Percentiles rank a stretch among this genome's conserved stretches.
These are phyloP conservation scores for Candida pseudofarinosa DNA, from an alignment of 805 yeast species.

Conservation along the genomic window DNA sequence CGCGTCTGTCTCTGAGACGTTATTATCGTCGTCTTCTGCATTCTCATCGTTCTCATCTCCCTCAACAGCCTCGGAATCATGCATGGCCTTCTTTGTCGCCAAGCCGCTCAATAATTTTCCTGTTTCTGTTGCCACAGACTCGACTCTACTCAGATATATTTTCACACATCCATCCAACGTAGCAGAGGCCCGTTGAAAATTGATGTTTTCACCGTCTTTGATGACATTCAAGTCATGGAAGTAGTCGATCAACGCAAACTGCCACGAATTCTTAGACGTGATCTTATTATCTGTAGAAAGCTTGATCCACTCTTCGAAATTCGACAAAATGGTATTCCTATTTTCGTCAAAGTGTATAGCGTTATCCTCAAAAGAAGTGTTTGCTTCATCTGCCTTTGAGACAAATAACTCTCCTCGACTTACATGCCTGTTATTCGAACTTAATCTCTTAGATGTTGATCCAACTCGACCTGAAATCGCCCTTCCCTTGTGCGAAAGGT, in stretches of 20 bases:
- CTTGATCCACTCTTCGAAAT: constrained; percentile 49
- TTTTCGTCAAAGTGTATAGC: constrained; percentile 42
- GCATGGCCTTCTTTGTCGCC: constrained; percentile 13
- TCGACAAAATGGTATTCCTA: constrained; percentile 38
- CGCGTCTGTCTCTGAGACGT: constrained; percentile 12
- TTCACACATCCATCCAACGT: constrained; percentile 36
- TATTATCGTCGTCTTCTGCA: constrained; percentile 15
- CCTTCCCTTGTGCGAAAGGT: constrained; percentile 26
- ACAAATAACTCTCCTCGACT: constrained; percentile 12
- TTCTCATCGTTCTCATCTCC: constrained; percentile 7
- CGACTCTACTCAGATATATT: constrained; percentile 33
- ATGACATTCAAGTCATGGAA: constrained; percentile 78
- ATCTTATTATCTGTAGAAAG: constrained; percentile 52
- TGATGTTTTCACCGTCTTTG: constrained; percentile 58
- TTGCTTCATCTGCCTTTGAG: constrained; percentile 14
- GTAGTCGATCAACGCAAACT: constrained; percentile 85
- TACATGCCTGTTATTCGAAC: constrained; percentile 12
- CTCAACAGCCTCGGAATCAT: constrained; percentile 20
- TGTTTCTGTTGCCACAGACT: constrained; percentile 34
- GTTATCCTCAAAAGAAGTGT: constrained; percentile 27
- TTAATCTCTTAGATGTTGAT: constrained; percentile 14
- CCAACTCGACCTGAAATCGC: constrained; percentile 21
- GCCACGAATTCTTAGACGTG: constrained; percentile 84
- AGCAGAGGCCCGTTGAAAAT: constrained; percentile 32
- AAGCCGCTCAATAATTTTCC: constrained; percentile 30